Evolutionary conservation across 148 eudicot species (phyloP), one percentile per base, ranked within the genome.

Genomic region (Dysphania ambrosioides): DNA sequence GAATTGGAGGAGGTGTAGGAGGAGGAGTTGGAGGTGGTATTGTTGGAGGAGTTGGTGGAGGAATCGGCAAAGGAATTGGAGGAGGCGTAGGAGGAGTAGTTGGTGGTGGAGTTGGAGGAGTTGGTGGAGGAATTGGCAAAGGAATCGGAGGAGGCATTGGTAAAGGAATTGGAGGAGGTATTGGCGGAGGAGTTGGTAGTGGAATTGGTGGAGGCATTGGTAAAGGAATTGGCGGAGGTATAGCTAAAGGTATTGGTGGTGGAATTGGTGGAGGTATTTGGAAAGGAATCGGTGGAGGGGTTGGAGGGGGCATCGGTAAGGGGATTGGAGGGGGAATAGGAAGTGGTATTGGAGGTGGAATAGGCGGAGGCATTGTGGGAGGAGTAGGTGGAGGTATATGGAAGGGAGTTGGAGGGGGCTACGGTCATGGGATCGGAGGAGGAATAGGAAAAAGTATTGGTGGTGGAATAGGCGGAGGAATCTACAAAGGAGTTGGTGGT

Each of bases 281-380:
- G 64, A 71, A 71, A 12, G 80, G 80, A 18, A 40, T 36, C 1
- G 80, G 80, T 11, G 80, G 80, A 5, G 62, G 80, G 10, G 29
- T 77, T 1, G 75, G 65, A 18, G 75, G 80, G 53, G 80, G 80
- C 8, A 5, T 35, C 0, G 47, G 71, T 10, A 72, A 72, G 19
- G 79, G 75, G 8, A 27, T 53, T 29, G 79, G 73, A 30, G 79
- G 79, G 0, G 67, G 79, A 13, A 44, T 76, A 10, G 73, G 73
- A 16, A 51, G 27, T 4, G 79, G 79, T 1, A n/a, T 76, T 41
- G 58, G 73, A 0, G 68, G 59, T 4, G 80, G 63, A 16, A 8
- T 36, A 19, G 67, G 75, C 0, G 75, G 75, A 5, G 74, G 75
- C 9, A 27, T 41, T 2, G 68, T 70, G 16, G 31, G 16, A 5